Percentiles rank a stretch among this genome's conserved stretches.
Evolutionary conservation across 179 eudicot genomes (phyloP).

Genomic region (Nepenthes alata): DNA sequence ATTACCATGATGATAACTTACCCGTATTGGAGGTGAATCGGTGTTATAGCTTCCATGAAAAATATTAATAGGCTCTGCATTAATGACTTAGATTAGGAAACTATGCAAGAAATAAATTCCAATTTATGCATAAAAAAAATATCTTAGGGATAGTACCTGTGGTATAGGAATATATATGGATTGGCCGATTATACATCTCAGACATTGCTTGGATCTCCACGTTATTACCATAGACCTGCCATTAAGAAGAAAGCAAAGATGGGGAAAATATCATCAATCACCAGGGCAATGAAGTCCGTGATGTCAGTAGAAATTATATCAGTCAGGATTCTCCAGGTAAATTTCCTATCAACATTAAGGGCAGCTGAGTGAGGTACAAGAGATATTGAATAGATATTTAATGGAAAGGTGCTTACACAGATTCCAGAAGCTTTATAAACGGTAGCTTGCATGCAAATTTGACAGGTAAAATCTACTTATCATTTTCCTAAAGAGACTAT

Average conservation of each 20-base stretch:
- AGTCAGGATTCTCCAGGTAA: too few relatives aligned
- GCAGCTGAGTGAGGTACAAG: too few relatives aligned
- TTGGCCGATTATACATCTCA: slow-evolving; percentile 97
- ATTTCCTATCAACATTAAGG: too few relatives aligned
- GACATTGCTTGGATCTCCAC: slow-evolving; percentile 88
- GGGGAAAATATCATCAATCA: background rate
- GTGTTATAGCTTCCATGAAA: slow-evolving; percentile 86
- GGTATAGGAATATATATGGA: slow-evolving; percentile 89
- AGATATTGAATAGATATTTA: too few relatives aligned
- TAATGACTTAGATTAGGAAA: background rate
- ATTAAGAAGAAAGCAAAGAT: background rate
- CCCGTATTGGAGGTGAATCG: slow-evolving; percentile 80
- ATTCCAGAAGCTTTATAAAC: too few relatives aligned
- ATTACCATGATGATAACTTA: slow-evolving; percentile 89
- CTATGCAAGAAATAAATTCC: too few relatives aligned
- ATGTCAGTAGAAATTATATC: too few relatives aligned
- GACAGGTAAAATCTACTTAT: too few relatives aligned
- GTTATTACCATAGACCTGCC: slow-evolving; percentile 95
- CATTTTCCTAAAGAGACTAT: background rate
- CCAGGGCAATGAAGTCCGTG: too few relatives aligned
- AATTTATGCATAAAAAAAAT: too few relatives aligned
- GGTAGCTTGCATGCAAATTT: too few relatives aligned
- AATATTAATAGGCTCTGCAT: slow-evolving; percentile 86
- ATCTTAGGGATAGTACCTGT: slow-evolving; percentile 35
- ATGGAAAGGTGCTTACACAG: too few relatives aligned